Evolutionary conservation across 2,329 filamentous ascomycete species (phyloP), one percentile per base, ranked within the genome.

Genomic region (Byssoonygena ceratinophila): DNA sequence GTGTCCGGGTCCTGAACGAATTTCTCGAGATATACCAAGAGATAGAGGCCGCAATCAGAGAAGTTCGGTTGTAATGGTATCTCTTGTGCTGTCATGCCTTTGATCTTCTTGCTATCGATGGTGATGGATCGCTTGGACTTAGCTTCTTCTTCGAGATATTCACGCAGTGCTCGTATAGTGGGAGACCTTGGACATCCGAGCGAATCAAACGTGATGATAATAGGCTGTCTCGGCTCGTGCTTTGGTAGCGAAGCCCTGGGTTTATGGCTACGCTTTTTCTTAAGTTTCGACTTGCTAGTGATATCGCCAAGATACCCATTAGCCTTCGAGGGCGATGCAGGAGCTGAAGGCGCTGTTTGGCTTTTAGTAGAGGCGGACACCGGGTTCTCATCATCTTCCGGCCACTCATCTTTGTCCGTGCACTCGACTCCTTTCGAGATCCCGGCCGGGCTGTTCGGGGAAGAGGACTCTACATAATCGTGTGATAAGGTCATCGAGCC

Each of bases 201-300:
- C 0, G 92, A 97, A 66, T 98, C 92, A 23, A 97, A 78, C 0
- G 87, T 88, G 57, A 97, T 82, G 56, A 97, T 89, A 32, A 80
- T 78, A 1, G 87, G 81, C 47, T 81, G 75, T 7, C 70, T 71
- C 0, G 72, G 68, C 50, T 79, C 72, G 53, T 71, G 69, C 56
- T 73, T 78, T 29, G 68, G 67, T 49, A 59, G 52, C 4, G 60
- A 59, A 29, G 56, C 58, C 52, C 56, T 56, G 27, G 46, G 56
- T 52, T 64, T 68, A 60, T 66, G 39, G 20, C 31, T 6, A 29
- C 48, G 36, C 36, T 53, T 49, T 49, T 59, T 58, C 12, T 31
- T 50, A 7, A 52, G 7, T n/a, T 54, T 55, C 8, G 32, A 55
- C 20, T 43, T 62, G 37, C 20, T 57, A 7, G 34, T 29, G 5